Percentiles rank a stretch among this genome's conserved stretches.
Evolutionary conservation across 2,329 filamentous ascomycete species (phyloP).

Genomic region (Elsinoe fawcettii): DNA sequence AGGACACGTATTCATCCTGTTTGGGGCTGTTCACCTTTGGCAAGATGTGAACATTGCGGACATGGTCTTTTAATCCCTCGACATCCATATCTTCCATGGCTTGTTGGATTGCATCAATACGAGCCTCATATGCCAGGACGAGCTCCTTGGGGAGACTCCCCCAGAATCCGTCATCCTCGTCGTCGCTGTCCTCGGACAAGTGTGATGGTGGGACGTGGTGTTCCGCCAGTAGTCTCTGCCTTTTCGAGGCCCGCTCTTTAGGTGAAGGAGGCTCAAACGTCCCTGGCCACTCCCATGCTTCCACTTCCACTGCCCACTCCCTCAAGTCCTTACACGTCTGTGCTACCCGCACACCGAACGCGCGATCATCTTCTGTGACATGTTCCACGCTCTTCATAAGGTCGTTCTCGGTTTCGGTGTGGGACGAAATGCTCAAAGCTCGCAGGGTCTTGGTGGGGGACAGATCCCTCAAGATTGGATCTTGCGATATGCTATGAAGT

Average conservation of each 20-base stretch:
- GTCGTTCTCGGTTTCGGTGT: slow-evolving; percentile 31
- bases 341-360: slow-evolving; percentile 63
- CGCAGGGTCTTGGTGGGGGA: slow-evolving; percentile 54
- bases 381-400: slow-evolving; percentile 29
- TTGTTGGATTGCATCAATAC: slow-evolving; percentile 64
- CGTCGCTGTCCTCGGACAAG: slow-evolving; percentile 20
- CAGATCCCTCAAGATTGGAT: slow-evolving; percentile 50
- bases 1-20: slow-evolving; percentile 19
- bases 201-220: slow-evolving; percentile 16
- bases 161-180: slow-evolving; percentile 46
- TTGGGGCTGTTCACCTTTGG: slow-evolving; percentile 13
- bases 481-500: slow-evolving; percentile 23
- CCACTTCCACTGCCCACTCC: slow-evolving; percentile 67
- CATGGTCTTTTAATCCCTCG: slow-evolving; percentile 82
- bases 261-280: slow-evolving; percentile 36
- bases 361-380: slow-evolving; percentile 58
- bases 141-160: slow-evolving; percentile 62
- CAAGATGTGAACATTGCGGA: slow-evolving; percentile 69
- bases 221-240: slow-evolving; percentile 22
- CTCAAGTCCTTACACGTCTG: slow-evolving; percentile 62
- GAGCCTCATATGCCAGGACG: slow-evolving; percentile 60
- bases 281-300: slow-evolving; percentile 52
- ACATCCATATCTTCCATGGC: slow-evolving; percentile 64
- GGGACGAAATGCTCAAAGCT: slow-evolving; percentile 38
- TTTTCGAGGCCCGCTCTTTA: slow-evolving; percentile 23